Percentiles rank a stretch among this genome's conserved stretches.
These are phyloP conservation scores for Trifolium fragiferum DNA, from an alignment of 306 rosid species.

Conservation along the genomic window DNA sequence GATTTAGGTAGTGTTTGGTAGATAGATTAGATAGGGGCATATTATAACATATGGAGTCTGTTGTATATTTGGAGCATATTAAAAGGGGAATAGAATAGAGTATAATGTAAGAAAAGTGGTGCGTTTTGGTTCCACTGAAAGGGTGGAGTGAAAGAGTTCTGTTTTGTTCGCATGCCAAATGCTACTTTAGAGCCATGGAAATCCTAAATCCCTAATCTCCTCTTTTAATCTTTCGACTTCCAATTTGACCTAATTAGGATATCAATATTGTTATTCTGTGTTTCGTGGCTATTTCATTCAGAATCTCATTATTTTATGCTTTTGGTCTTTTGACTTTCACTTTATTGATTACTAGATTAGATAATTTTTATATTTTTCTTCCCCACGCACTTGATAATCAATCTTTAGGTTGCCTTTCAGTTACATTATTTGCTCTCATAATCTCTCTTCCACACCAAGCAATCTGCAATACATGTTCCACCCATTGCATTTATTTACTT, in stretches of 20 bases:
- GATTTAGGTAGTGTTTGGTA: neutral
- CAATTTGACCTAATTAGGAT: slow-evolving; percentile 36
- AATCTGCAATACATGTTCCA: slow-evolving; percentile 30
- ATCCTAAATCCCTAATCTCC: neutral
- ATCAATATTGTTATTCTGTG: neutral
- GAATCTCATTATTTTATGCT: neutral
- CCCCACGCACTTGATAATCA: neutral
- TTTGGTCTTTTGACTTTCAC: slow-evolving; percentile 20
- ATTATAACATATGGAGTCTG: neutral
- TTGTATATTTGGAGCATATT: slow-evolving; percentile 3
- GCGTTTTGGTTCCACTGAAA: neutral
- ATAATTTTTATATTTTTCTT: slow-evolving; percentile 3
- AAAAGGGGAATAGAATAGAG: neutral
- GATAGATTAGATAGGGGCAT: neutral
- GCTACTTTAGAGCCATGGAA: slow-evolving; percentile 12
- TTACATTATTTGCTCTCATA: slow-evolving; percentile 30
- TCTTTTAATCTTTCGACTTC: slow-evolving; percentile 14
- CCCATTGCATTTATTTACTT: slow-evolving; percentile 10
- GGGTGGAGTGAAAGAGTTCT: slow-evolving; percentile 9
- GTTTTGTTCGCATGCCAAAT: slow-evolving; percentile 2
- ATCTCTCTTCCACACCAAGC: slow-evolving; percentile 23
- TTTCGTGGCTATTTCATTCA: slow-evolving; percentile 14
- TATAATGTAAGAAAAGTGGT: neutral
- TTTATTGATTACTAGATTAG: slow-evolving; percentile 20
- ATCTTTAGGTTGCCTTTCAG: slow-evolving; percentile 22